Conservation (phyloP, 352 stramenopile species). For the Pythium brassicae region DNA sequence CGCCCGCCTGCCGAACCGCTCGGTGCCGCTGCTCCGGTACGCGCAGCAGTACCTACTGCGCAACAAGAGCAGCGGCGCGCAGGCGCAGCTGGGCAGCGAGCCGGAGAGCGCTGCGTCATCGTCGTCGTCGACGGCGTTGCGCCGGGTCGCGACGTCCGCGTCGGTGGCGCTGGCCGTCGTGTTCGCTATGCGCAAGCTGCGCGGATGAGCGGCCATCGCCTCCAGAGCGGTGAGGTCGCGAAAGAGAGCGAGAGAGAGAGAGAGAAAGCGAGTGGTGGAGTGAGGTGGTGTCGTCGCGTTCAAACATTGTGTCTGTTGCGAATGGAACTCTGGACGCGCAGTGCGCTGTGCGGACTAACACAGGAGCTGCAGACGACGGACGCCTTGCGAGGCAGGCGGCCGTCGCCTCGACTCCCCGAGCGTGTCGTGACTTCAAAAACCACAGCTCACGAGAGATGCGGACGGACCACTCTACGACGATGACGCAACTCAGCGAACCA, state of each 20-base stretch:
- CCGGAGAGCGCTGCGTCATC: not conserved
- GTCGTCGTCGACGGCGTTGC: slow-evolving; percentile 8
- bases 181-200: slow-evolving; percentile 28
- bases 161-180: slow-evolving; percentile 30
- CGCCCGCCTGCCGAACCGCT: slow-evolving; percentile 21
- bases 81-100: slow-evolving; percentile 7
- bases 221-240: too few relatives aligned
- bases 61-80: slow-evolving; percentile 21
- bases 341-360: too few relatives aligned
- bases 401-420: not conserved
- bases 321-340: not conserved
- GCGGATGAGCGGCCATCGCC: too few relatives aligned
- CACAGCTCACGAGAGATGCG: too few relatives aligned
- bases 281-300: not conserved
- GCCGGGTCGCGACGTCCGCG: slow-evolving; percentile 30
- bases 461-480: too few relatives aligned
- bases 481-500: too few relatives aligned
- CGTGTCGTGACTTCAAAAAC: too few relatives aligned
- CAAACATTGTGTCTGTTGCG: not conserved
- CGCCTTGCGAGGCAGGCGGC: not conserved
- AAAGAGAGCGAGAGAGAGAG: not conserved
- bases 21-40: slow-evolving; percentile 32
- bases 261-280: not conserved
- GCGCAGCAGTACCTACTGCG: slow-evolving; percentile 35
- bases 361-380: not conserved